Evolutionary conservation across 2,329 filamentous ascomycete genomes (phyloP).

Genomic region (Zymoseptoria brevis): DNA sequence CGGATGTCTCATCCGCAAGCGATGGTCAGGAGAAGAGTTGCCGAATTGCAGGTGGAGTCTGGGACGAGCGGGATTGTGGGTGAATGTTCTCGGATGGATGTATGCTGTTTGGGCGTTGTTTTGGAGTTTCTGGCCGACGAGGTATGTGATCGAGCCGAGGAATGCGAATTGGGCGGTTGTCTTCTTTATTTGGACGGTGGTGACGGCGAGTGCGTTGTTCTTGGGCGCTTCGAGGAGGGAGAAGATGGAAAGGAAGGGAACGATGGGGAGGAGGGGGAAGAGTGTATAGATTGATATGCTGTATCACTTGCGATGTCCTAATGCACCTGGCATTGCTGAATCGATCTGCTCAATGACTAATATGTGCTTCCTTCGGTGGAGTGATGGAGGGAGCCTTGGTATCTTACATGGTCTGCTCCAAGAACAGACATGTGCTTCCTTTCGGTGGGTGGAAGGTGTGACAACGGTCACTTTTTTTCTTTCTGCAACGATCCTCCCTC

Average conservation of each 20-base stretch:
- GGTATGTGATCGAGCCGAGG: conserved; percentile 27
- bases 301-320: too few relatives aligned
- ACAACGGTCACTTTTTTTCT: background rate
- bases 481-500: background rate
- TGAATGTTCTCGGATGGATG: conserved; percentile 31
- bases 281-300: too few relatives aligned
- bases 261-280: background rate
- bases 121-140: conserved; percentile 37
- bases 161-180: conserved; percentile 47
- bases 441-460: background rate
- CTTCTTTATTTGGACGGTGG: conserved; percentile 30
- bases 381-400: too few relatives aligned
- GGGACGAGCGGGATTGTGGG: conserved; percentile 29
- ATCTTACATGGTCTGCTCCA: too few relatives aligned
- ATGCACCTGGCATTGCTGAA: background rate
- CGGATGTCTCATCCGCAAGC: conserved; percentile 31
- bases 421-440: background rate
- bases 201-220: conserved; percentile 3
- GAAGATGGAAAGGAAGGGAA: background rate
- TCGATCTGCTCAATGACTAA: background rate
- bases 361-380: background rate
- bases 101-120: conserved; percentile 32
- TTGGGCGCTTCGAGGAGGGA: background rate
- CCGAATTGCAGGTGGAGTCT: conserved; percentile 32
- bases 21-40: conserved; percentile 29